phyloP scores from a whole-genome alignment of 2,329 filamentous ascomycete species.

The Apiospora pterosperma region DNA sequence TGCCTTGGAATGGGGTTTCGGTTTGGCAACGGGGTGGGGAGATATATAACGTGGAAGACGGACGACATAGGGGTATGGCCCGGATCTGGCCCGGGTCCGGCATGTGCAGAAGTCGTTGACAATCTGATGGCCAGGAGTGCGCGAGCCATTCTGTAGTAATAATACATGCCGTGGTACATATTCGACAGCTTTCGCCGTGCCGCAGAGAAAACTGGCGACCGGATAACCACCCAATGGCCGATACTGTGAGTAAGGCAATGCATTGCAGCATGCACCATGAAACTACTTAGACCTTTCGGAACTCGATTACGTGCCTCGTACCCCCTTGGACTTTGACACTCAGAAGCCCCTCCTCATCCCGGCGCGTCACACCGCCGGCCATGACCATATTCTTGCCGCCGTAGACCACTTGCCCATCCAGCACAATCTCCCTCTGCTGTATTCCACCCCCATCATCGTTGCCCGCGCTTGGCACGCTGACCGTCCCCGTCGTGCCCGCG shows the following conservation, averaged over 20 bases:
- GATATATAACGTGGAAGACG: background rate
- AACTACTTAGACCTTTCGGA: background rate
- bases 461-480: conserved; percentile 16
- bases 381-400: background rate
- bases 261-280: background rate
- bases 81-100: background rate
- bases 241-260: background rate
- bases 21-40: background rate
- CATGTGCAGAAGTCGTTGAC: too few relatives aligned
- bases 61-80: background rate
- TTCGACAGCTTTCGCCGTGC: too few relatives aligned
- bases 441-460: background rate
- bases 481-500: conserved; percentile 22
- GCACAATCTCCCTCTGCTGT: background rate
- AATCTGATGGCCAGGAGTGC: too few relatives aligned
- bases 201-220: background rate
- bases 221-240: background rate
- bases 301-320: conserved; percentile 3
- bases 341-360: conserved; percentile 8
- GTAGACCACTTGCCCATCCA: conserved; percentile 6
- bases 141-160: too few relatives aligned
- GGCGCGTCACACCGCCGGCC: background rate
- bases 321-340: conserved; percentile 3
- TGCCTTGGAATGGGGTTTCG: too few relatives aligned
- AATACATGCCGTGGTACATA: too few relatives aligned